Evolutionary conservation across 2,329 filamentous ascomycete species (phyloP).

Genomic region (Zymoseptoria passerinii): DNA sequence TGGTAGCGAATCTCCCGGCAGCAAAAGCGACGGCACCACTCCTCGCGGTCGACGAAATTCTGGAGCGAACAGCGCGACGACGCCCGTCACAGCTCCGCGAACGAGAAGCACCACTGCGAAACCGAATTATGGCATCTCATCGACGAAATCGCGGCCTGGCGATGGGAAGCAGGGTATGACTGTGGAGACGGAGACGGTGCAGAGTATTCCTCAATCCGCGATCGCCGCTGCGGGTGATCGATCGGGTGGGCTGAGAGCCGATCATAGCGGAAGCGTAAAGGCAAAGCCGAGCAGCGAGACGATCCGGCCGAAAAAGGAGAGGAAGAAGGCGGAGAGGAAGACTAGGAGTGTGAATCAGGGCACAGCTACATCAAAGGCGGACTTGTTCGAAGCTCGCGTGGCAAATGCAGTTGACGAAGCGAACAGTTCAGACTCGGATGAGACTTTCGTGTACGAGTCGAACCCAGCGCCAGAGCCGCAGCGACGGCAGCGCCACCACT

Average conservation of each 20-base stretch:
- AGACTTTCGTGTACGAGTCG: conserved; percentile 98
- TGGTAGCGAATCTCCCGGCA: conserved; percentile 57
- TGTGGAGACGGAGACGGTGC: conserved; percentile 93
- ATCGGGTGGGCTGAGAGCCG: conserved; percentile 50
- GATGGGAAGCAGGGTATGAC: conserved; percentile 91
- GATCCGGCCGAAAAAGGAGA: conserved; percentile 87
- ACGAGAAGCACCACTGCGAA: conserved; percentile 45
- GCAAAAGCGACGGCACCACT: conserved; percentile 39
- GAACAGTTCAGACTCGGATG: conserved; percentile 92
- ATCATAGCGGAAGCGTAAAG: conserved; percentile 64
- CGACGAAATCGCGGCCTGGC: conserved; percentile 56
- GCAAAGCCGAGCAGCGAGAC: conserved; percentile 91
- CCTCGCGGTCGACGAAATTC: conserved; percentile 22
- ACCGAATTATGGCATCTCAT: conserved; percentile 57
- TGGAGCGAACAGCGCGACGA: conserved; percentile 21
- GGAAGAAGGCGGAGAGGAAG: conserved; percentile 71
- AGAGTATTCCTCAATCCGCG: conserved; percentile 76
- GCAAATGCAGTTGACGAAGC: conserved; percentile 93
- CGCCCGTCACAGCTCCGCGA: conserved; percentile 6
- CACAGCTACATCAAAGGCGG: conserved; percentile 85
- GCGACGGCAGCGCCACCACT: conserved; percentile 70
- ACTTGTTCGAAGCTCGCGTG: conserved; percentile 96
- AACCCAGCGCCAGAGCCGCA: conserved; percentile 61
- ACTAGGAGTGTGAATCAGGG: conserved; percentile 61
- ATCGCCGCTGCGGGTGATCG: conserved; percentile 53